Evolutionary conservation across 768 basidiomycete species (phyloP).

Genomic region (Suillus plorans): DNA sequence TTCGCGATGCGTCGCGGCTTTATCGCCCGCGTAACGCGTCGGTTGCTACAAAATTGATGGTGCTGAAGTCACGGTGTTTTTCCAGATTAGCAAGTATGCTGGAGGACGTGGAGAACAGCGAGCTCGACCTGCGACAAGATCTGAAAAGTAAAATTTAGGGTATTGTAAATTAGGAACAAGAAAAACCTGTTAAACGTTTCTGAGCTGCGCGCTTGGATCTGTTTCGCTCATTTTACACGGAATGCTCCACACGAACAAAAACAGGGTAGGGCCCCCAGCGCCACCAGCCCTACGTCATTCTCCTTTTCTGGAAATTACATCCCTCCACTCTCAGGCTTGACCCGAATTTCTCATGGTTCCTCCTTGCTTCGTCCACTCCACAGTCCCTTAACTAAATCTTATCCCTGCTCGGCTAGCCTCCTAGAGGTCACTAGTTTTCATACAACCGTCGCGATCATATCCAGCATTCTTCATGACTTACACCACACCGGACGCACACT

Average conservation of each 20-base stretch:
- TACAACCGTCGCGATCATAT: neutral
- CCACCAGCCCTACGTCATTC: slow-evolving; percentile 31
- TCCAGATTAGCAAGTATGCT: neutral
- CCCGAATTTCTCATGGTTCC: slow-evolving; percentile 3
- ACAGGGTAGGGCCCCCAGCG: slow-evolving; percentile 32
- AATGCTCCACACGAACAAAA: slow-evolving; percentile 34
- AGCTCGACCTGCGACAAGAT: slow-evolving; percentile 10
- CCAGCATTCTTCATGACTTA: neutral
- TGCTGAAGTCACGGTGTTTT: neutral
- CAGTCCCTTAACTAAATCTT: neutral
- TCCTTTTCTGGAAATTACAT: slow-evolving; percentile 10
- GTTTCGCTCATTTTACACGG: slow-evolving; percentile 27
- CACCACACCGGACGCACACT: neutral
- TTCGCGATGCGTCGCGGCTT: neutral
- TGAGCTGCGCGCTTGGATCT: slow-evolving; percentile 6
- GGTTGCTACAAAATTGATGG: neutral
- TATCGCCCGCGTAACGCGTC: slow-evolving; percentile 2
- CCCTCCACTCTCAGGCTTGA: neutral
- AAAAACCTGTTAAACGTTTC: neutral
- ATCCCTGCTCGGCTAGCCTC: neutral
- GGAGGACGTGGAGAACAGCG: neutral
- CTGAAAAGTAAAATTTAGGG: neutral
- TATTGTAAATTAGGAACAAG: slow-evolving; percentile 4
- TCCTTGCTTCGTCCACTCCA: neutral
- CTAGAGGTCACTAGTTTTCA: neutral